phyloP scores from a whole-genome alignment of 257 asterid species.

The Gentiana straminea region DNA sequence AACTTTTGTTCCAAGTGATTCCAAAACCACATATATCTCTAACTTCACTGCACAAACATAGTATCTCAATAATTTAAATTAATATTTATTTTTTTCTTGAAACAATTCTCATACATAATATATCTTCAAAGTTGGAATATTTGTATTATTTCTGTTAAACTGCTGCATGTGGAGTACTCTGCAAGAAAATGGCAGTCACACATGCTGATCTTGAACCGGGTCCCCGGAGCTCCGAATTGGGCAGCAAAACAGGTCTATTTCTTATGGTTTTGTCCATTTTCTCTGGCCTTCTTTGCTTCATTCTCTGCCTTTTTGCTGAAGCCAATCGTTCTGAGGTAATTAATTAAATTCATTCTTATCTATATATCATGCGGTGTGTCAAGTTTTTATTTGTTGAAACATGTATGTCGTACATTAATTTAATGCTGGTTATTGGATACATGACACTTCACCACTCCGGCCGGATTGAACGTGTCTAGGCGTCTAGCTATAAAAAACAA shows the following conservation, averaged over 20 bases:
- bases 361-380: no score
- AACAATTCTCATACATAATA: conserved; percentile 1
- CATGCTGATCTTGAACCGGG: conserved; percentile 78
- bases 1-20: conserved; percentile 92
- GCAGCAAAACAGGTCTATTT: conserved; percentile 74
- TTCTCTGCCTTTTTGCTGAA: conserved; percentile 73
- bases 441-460: no score
- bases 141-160: background rate
- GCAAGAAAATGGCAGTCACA: conserved; percentile 59
- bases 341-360: no score
- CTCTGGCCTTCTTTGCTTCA: conserved; percentile 70
- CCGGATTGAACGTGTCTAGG: no score
- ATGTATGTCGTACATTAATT: no score
- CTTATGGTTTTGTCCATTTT: conserved; percentile 54
- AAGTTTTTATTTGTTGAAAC: no score
- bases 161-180: background rate
- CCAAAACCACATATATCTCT: conserved; percentile 29
- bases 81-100: background rate
- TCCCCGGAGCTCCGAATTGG: conserved; percentile 34
- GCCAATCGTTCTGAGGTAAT: conserved; percentile 69
- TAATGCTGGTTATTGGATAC: no score
- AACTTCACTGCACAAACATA: background rate
- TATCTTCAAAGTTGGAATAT: background rate
- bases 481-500: no score
- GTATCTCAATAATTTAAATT: conserved; percentile 2